phyloP scores from a whole-genome alignment of 2,329 filamentous ascomycete genomes.

The Clonostachys byssicola region DNA sequence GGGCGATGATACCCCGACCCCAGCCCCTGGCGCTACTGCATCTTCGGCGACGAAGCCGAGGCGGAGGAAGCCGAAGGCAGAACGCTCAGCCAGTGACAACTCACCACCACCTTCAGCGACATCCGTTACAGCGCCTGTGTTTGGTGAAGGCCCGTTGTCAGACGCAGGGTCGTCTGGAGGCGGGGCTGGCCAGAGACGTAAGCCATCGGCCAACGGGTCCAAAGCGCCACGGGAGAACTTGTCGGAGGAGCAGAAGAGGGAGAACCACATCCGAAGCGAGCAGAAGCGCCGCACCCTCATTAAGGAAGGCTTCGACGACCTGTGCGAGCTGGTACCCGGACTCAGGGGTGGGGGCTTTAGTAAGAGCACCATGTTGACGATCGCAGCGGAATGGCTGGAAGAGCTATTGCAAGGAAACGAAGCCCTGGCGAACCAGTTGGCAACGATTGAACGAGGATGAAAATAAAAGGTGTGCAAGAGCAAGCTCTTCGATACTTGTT shows the following conservation, averaged over 20 bases:
- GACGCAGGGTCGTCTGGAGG: constrained; percentile 14
- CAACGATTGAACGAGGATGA: constrained; percentile 20
- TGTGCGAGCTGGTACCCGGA: constrained; percentile 73
- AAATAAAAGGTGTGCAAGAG: background rate
- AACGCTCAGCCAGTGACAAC: background rate
- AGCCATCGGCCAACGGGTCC: constrained; percentile 33
- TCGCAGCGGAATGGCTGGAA: constrained; percentile 76
- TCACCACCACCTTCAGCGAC: background rate
- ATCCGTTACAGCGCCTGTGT: constrained; percentile 5
- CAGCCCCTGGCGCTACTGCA: constrained; percentile 4
- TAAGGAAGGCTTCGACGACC: constrained; percentile 76
- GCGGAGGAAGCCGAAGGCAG: constrained; percentile 5
- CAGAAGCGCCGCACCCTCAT: constrained; percentile 82
- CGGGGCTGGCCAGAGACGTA: constrained; percentile 41
- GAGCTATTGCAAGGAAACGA: constrained; percentile 67
- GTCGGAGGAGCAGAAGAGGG: constrained; percentile 74
- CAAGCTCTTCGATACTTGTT: too few species aligned
- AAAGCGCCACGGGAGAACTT: constrained; percentile 66
- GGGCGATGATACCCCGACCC: constrained; percentile 28
- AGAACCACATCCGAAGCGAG: constrained; percentile 84
- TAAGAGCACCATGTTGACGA: constrained; percentile 74
- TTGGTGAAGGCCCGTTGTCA: background rate
- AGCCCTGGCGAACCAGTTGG: constrained; percentile 47
- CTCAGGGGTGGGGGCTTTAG: constrained; percentile 72
- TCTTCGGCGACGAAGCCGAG: too few species aligned